These are phyloP conservation scores for Dictyostelium intermedium DNA, from an alignment of 78 protist genomes.

Conservation along the genomic window DNA sequence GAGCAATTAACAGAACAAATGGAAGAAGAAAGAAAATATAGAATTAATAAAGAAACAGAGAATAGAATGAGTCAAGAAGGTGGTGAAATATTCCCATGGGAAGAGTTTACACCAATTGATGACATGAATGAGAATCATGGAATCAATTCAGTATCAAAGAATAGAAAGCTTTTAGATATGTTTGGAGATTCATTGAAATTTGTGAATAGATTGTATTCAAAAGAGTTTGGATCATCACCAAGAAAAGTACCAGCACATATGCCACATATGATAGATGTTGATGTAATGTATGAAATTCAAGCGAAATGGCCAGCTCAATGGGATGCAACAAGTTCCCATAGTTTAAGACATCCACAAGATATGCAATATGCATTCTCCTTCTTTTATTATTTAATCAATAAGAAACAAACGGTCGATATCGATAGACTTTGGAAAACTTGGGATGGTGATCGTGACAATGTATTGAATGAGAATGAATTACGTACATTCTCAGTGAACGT, in stretches of 20 bases:
- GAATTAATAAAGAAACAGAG: conserved; percentile 32
- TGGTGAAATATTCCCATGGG: conserved; percentile 78
- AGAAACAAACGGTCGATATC: neutral
- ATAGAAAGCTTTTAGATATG: conserved; percentile 74
- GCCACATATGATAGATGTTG: conserved; percentile 94
- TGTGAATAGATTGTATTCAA: conserved; percentile 87
- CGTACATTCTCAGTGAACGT: conserved; percentile 74
- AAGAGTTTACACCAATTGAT: neutral
- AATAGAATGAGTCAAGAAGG: conserved; percentile 25
- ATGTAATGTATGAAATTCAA: conserved; percentile 90
- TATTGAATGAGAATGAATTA: conserved; percentile 77
- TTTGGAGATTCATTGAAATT: conserved; percentile 83
- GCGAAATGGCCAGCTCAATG: conserved; percentile 85
- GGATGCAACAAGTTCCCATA: conserved; percentile 89
- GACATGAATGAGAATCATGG: neutral
- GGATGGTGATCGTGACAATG: conserved; percentile 85
- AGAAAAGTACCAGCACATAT: conserved; percentile 97
- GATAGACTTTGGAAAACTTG: conserved; percentile 37
- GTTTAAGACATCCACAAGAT: conserved; percentile 84
- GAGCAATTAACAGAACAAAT: neutral
- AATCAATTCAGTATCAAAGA: neutral
- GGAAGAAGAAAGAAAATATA: conserved; percentile 16
- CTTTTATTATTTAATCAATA: conserved; percentile 89
- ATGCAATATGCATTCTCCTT: conserved; percentile 96
- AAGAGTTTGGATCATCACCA: conserved; percentile 79